Evolutionary conservation across 352 stramenopile species (phyloP), one percentile per base, ranked within the genome.

Genomic region (Globisporangium takayamanum): DNA sequence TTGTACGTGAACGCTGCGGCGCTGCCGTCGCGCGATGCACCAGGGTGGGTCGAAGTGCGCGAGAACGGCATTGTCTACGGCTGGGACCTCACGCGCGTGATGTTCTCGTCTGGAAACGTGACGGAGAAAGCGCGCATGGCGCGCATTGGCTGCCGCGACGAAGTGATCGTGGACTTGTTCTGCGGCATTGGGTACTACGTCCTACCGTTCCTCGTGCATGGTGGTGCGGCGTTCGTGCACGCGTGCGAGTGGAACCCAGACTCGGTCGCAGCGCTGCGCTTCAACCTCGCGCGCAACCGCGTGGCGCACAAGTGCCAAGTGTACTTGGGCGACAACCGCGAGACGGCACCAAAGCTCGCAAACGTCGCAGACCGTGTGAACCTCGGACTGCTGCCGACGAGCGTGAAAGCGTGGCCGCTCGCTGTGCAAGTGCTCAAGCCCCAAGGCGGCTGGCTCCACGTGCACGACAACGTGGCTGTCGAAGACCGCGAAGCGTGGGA

Each of bases 151-250:
- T 96, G 90, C 68, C 60, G 63, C 18, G 84, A 73, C 22, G 93
- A 99, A 57, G 72, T 86, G 1, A 87, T 99, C 30, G 84, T 99
- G 36, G 96, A 99, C 63, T 77, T 99, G 48, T 99, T 98, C 60
- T 95, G 92, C 41, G 96, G 96, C n/a, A 99, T 99, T 68, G 96
- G 96, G 15, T 99, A 99, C 68, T 99, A 98, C 62, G 94, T 97
- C 28, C 69, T 99, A 20, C 96, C 95, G 0, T 97, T 97, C 53
- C 74, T 98, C 5, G 79, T 98, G 46, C 81, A 97, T 60, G 94
- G 88, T 39, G 84, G 87, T 11, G 94, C 92, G 2, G 64, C 70
- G 3, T 87, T 97, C 55, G 89, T 98, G 2, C 88, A 97, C 55
- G 89, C 92, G 16, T 98, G 92, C 60, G 96, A 99, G 68, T 98